Conservation (phyloP, 176 grass and related monocot species). For the Zizania latifolia region DNA sequence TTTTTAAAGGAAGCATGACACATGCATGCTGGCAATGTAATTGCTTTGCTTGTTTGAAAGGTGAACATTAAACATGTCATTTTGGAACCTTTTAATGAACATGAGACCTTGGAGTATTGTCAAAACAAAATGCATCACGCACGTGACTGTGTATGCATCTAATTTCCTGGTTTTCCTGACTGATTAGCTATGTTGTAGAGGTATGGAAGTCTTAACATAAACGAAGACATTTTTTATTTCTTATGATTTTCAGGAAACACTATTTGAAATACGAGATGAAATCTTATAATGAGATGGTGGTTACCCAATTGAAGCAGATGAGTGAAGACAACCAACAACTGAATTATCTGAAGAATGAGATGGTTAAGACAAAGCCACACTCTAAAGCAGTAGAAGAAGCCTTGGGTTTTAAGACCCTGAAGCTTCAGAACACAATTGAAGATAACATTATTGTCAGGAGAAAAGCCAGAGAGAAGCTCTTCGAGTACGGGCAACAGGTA, state of each 20-base stretch:
- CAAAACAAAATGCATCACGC: neutral
- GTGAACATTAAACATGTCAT: neutral
- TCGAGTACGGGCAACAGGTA: conserved; percentile 74
- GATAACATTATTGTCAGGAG: conserved; percentile 44
- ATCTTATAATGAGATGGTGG: conserved; percentile 92
- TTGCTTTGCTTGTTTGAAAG: neutral
- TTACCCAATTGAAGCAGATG: conserved; percentile 74
- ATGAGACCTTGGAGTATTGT: neutral
- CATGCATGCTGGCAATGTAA: neutral
- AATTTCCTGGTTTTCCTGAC: neutral
- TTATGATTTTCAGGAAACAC: conserved; percentile 46
- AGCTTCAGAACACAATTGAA: conserved; percentile 42
- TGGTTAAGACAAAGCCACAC: conserved; percentile 41
- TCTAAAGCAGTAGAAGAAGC: conserved; percentile 63
- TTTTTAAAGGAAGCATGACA: neutral
- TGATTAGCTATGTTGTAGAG: neutral
- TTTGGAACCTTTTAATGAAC: neutral
- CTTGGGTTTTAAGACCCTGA: conserved; percentile 41
- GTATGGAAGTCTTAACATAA: neutral
- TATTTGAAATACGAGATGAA: conserved; percentile 69
- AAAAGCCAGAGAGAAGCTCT: conserved; percentile 51
- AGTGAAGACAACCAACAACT: conserved; percentile 78
- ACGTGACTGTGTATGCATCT: neutral
- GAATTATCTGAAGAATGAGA: conserved; percentile 50
- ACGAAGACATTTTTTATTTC: neutral